Conservation (phyloP, 2,329 filamentous ascomycete species). For the Capronia americana region DNA sequence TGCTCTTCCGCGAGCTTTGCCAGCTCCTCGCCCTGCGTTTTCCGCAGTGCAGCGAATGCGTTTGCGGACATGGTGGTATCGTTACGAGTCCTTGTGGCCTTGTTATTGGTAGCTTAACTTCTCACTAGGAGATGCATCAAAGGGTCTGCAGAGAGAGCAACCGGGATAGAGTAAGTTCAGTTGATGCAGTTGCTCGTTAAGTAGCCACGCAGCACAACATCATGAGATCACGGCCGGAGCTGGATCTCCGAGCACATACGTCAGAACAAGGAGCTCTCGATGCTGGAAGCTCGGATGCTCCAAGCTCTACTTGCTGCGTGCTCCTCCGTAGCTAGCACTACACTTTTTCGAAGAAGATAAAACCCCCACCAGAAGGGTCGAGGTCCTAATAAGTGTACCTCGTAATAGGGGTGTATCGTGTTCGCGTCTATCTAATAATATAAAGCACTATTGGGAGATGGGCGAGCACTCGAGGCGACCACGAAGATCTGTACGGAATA, state of each 20-base stretch:
- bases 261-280: background rate
- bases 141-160: background rate
- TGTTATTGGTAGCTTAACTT: background rate
- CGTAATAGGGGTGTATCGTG: too few species aligned
- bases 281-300: background rate
- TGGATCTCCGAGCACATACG: background rate
- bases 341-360: too few species aligned
- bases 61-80: conserved; percentile 47
- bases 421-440: too few species aligned
- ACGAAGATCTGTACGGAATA: too few species aligned
- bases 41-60: conserved; percentile 57
- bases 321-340: background rate
- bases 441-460: too few species aligned
- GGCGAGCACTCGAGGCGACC: too few species aligned
- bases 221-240: background rate
- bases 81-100: background rate
- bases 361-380: too few species aligned
- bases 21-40: conserved; percentile 58
- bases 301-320: background rate
- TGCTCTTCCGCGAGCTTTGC: conserved; percentile 63
- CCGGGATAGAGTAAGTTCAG: background rate
- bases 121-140: background rate
- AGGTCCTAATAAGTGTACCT: too few species aligned
- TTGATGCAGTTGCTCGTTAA: background rate
- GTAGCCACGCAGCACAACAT: background rate